These are phyloP conservation scores for Rhododendron ferrugineum DNA, from an alignment of 148 eudicot genomes.

Conservation along the genomic window DNA sequence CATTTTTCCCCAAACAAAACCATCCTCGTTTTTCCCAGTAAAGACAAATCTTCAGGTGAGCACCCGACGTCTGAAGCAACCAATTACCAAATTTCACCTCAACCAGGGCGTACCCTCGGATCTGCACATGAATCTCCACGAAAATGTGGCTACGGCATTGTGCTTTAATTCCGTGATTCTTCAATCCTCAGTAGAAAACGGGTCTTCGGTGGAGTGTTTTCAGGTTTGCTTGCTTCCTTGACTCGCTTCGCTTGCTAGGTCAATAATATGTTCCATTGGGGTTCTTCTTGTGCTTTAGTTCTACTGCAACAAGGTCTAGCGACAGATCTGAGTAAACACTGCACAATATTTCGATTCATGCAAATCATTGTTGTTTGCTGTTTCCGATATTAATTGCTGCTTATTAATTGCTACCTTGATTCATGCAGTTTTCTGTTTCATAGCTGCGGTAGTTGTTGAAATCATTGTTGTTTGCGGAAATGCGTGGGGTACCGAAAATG, in stretches of 20 bases:
- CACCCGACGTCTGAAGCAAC: not conserved
- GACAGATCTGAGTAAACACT: not conserved
- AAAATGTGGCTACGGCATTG: not conserved
- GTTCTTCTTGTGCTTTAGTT: not conserved
- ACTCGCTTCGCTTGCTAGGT: not conserved
- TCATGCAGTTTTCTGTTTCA: not conserved
- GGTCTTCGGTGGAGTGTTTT: not conserved
- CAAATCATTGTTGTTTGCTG: not conserved
- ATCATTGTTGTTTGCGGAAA: not conserved
- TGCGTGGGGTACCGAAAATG: not conserved
- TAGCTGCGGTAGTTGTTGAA: not conserved
- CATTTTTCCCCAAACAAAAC: not conserved
- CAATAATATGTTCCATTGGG: not conserved
- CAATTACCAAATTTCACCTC: not conserved
- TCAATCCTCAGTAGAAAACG: not conserved
- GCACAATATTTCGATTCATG: not conserved
- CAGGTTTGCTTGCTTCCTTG: constrained; percentile 4
- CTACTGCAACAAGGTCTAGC: not conserved
- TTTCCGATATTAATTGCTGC: not conserved
- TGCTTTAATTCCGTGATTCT: not conserved
- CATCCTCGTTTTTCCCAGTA: not conserved
- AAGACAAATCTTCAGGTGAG: not conserved
- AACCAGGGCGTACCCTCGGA: not conserved
- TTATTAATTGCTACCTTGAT: not conserved
- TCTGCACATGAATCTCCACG: not conserved